Evolutionary conservation across 2,329 filamentous ascomycete species (phyloP), one percentile per base, ranked within the genome.

Genomic region (Monosporascus sp.): DNA sequence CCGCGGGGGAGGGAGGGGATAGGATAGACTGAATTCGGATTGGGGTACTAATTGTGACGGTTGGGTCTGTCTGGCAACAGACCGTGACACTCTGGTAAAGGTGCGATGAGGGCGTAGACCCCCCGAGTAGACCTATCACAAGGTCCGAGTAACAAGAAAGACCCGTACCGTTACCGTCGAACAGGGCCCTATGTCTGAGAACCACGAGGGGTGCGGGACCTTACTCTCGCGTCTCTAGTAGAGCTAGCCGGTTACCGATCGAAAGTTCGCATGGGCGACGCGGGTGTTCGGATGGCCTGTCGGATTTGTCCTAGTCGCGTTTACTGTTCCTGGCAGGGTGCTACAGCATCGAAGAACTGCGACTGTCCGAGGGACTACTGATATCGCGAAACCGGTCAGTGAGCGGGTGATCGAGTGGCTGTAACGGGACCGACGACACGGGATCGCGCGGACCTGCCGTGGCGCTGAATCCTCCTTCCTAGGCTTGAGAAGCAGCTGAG

Each of bases 1-100:
- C 72, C 56, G 72, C 68, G 51, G 68, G 71, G 57, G 75, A 70
- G 56, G 70, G 65, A 55, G 75, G 73, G 55, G 76, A 78, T 66
- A 79, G 70, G 65, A 80, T 78, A 48, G 76, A 78, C 64, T 78
- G 70, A 56, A 79, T 78, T 61, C 75, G 72, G 59, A 78, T 68
- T 70, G 75, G 74, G 57, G 74, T 76, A 61, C 75, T 71, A 74
- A 78, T 78, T 60, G 71, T 78, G 74, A 63, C 74, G 74, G 70
- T 59, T 71, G 69, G 71, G 72, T 71, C 74, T 65, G 64, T 45
- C 24, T 45, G 43, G 24, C 22, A 45, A 63, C 51, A 71, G 67
- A 73, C 69, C 69, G 55, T 56, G 55, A 58, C 49, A 58, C 53
- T 58, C 52, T 52, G 52, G 49, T 40, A 43, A 55, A 49, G 58